Evolutionary conservation across 495 filamentous ascomycete genomes (phyloP), one percentile per base, ranked within the genome.

Genomic region (Glutinoglossum americanum): DNA sequence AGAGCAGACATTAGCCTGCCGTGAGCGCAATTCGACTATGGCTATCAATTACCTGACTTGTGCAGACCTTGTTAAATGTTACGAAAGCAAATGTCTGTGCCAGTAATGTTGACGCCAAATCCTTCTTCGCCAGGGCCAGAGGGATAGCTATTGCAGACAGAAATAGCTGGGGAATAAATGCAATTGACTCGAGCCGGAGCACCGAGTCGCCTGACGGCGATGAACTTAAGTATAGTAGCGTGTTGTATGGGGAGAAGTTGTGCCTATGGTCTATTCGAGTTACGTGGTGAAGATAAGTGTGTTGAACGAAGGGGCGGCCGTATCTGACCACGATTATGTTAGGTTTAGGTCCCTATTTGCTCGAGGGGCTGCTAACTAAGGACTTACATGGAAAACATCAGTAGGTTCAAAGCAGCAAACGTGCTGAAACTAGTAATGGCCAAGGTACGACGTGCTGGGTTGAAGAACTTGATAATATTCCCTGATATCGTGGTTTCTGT

Each of bases 71-170:
- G 67, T 98, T 98, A 58, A 94, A 97, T 5, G 86, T 80, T 6
- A 97, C 92, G 68, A 98, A 98, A 0, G 92, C 85, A 66, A 96
- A 95, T 0, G 93, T 97, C 70, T 98, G 92, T n/a, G 86, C 88
- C n/a, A 98, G 76, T 81, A 97, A 87, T n/a, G 89, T 77, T 0
- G 81, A 76, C 0, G 92, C 74, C 0, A 98, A 74, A 64, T 85
- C 80, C 65, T 79, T 84, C 68, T 90, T 94, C 8, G 86, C 86
- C n/a, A 92, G 68, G 3, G 77, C 74, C 0, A 92, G 66, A 1
- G 92, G 93, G 47, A 98, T 81, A 0, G 82, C 69, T 19, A 92
- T 62, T 1, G 84, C 82, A 0, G 82, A 85, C 27, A 97, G 75
- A 33, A 85, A 62, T 0, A 98, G 69, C 65, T 98, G 92, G 0